Evolutionary conservation across 2,329 filamentous ascomycete species (phyloP).

Genomic region (Calycina herbarum): DNA sequence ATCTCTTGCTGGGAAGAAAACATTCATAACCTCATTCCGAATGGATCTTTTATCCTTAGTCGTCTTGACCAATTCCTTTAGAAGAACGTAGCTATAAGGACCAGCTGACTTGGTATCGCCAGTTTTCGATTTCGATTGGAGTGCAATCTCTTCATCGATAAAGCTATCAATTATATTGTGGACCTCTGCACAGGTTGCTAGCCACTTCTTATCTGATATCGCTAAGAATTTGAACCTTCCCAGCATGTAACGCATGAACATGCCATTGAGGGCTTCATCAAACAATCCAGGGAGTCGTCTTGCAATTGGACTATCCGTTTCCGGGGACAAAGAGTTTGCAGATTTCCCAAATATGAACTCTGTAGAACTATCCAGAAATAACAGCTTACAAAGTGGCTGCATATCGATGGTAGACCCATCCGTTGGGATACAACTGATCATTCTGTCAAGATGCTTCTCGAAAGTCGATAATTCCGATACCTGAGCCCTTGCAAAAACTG

Average conservation of each 20-base stretch:
- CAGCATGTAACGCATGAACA: constrained; percentile 15
- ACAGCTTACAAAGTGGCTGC: constrained; percentile 60
- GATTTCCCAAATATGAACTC: constrained; percentile 24
- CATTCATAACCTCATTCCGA: constrained; percentile 36
- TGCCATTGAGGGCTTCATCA: constrained; percentile 18
- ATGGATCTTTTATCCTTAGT: constrained; percentile 43
- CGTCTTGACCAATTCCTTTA: constrained; percentile 48
- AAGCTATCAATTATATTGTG: constrained; percentile 20
- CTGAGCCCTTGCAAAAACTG: constrained; percentile 50
- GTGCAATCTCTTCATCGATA: constrained; percentile 19
- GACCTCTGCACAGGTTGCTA: constrained; percentile 14
- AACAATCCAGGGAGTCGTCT: constrained; percentile 15
- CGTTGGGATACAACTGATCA: constrained; percentile 56
- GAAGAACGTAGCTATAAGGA: constrained; percentile 42
- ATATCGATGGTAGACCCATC: constrained; percentile 57
- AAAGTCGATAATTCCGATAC: constrained; percentile 54
- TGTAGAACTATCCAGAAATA: constrained; percentile 58
- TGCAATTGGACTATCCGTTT: constrained; percentile 10
- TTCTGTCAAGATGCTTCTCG: constrained; percentile 56
- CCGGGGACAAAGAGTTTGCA: constrained; percentile 35
- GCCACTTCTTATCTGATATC: constrained; percentile 12
- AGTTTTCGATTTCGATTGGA: neutral
- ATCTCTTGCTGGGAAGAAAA: constrained; percentile 43
- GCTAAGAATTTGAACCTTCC: constrained; percentile 14
- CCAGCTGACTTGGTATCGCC: neutral